These are phyloP conservation scores for Cercospora sesami DNA, from an alignment of 2,329 filamentous ascomycete genomes.

Conservation along the genomic window DNA sequence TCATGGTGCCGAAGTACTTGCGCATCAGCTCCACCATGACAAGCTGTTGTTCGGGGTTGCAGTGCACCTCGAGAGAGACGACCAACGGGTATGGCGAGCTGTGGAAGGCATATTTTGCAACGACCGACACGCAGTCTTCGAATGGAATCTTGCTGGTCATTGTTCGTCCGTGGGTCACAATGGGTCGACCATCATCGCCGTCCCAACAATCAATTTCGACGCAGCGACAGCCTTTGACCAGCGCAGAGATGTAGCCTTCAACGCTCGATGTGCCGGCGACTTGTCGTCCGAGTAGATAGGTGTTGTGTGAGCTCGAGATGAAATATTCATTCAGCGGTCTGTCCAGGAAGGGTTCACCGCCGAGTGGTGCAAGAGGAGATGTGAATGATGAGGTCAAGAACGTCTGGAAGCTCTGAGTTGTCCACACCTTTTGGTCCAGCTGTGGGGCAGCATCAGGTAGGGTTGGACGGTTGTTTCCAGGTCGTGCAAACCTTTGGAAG, in stretches of 20 bases:
- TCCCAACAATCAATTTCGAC: conserved; percentile 99
- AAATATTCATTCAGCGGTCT: conserved; percentile 94
- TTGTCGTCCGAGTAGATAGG: conserved; percentile 88
- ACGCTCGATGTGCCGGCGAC: conserved; percentile 87
- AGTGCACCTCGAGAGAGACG: conserved; percentile 94
- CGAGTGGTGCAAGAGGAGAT: conserved; percentile 29
- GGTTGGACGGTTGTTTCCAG: conserved; percentile 41
- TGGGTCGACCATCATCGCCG: conserved; percentile 79
- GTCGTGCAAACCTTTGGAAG: conserved; percentile 53
- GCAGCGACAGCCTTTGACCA: conserved; percentile 87
- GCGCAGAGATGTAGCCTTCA: conserved; percentile 87
- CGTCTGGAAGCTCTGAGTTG: conserved; percentile 72
- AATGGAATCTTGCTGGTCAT: conserved; percentile 88
- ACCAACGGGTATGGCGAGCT: conserved; percentile 86
- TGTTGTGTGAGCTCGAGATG: conserved; percentile 98
- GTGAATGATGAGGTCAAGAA: conserved; percentile 66
- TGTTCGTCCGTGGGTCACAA: conserved; percentile 88
- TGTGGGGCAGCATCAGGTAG: conserved; percentile 46
- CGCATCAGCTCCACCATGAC: conserved; percentile 90
- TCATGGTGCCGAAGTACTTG: conserved; percentile 74
- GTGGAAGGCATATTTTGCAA: conserved; percentile 91
- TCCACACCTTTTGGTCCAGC: conserved; percentile 63
- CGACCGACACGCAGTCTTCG: conserved; percentile 84
- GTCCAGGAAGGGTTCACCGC: conserved; percentile 57
- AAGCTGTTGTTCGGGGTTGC: conserved; percentile 76